phyloP scores from a whole-genome alignment of 805 yeast species.

The Middelhovenomyces tepae region DNA sequence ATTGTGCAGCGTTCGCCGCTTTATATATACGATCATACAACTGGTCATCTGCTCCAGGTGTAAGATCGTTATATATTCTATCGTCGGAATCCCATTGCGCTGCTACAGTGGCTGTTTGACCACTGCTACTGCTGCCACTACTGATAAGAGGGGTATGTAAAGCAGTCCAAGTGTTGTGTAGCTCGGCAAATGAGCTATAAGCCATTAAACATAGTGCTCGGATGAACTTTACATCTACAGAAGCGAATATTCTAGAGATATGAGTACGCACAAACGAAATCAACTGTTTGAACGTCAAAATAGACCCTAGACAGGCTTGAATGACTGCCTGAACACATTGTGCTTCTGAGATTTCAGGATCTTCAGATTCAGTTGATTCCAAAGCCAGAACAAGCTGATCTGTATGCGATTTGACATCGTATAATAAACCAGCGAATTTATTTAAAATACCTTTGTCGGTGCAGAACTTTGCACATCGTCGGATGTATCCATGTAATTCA shows the following conservation, averaged over 20 bases:
- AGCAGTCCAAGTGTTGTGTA: constrained; percentile 54
- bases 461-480: constrained; percentile 51
- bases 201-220: constrained; percentile 54
- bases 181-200: constrained; percentile 56
- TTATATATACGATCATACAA: constrained; percentile 53
- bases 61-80: too few relatives aligned
- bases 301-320: constrained; percentile 30
- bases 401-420: constrained; percentile 44
- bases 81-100: constrained; percentile 14
- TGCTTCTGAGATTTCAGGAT: constrained; percentile 1
- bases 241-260: constrained; percentile 40
- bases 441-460: constrained; percentile 35
- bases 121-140: constrained; percentile 7
- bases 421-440: constrained; percentile 45
- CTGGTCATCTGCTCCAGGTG: constrained; percentile 57
- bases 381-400: constrained; percentile 48
- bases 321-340: constrained; percentile 23
- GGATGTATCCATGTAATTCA: constrained; percentile 52
- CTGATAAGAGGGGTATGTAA: constrained; percentile 25
- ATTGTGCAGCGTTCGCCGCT: constrained; percentile 62
- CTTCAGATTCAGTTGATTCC: constrained; percentile 25
- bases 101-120: constrained; percentile 7
- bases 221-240: constrained; percentile 54
- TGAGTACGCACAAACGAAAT: constrained; percentile 41
- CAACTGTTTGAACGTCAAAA: constrained; percentile 43